phyloP scores from a whole-genome alignment of 768 basidiomycete genomes.

The Pleurotus djamor region DNA sequence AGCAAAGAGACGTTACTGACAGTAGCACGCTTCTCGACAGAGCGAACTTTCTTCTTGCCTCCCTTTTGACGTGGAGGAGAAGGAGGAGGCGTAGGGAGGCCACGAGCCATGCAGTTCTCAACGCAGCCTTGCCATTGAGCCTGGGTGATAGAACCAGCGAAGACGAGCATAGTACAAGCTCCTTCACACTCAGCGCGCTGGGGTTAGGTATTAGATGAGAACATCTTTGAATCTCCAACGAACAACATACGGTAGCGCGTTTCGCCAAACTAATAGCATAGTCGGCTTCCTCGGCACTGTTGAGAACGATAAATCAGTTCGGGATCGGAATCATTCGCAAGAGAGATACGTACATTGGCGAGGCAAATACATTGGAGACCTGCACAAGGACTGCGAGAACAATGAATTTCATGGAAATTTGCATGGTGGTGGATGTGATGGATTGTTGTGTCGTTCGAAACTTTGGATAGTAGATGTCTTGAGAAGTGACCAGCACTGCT shows the following conservation, averaged over 20 bases:
- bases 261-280: neutral
- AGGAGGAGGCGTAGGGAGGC: neutral
- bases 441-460: neutral
- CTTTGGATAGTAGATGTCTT: neutral
- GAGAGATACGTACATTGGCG: neutral
- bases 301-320: neutral
- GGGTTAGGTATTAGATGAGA: neutral
- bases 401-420: too few relatives aligned
- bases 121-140: neutral
- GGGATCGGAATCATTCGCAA: neutral
- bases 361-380: neutral
- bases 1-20: too few relatives aligned
- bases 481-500: conserved; percentile 7
- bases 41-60: neutral
- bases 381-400: neutral
- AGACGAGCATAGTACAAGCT: neutral
- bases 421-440: neutral
- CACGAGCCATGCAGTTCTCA: neutral
- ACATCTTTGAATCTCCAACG: neutral
- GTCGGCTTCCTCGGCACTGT: neutral
- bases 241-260: neutral
- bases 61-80: too few relatives aligned
- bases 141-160: neutral
- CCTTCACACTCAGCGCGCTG: neutral
- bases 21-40: too few relatives aligned